Evolutionary conservation across 2,329 filamentous ascomycete genomes (phyloP), one percentile per base, ranked within the genome.

Genomic region (Exophiala aquamarina): DNA sequence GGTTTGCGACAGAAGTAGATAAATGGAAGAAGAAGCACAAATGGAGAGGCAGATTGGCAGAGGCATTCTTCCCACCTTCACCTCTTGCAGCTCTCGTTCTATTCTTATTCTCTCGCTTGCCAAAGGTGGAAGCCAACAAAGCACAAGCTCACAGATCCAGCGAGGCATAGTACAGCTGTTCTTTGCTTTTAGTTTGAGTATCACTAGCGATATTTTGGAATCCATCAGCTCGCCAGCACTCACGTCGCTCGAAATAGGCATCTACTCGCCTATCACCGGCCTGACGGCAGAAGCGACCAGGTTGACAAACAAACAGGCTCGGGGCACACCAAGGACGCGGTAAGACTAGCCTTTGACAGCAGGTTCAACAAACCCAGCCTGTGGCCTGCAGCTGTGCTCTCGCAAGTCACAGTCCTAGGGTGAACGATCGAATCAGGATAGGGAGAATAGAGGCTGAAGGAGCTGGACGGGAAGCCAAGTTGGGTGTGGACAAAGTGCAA

Each of bases 1-100:
- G 54, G 50, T 45, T 53, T 53, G 42, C 17, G 34, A 39, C 34
- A 26, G 32, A 23, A 31, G 33, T 56, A 56, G 50, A 56, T 51
- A 53, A 51, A 56, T 17, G 38, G 23, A 26, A 6, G 6, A 26
- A 26, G 23, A 6, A 26, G 6, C 23, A 26, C 23, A 26, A 26
- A 6, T 26, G 23, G 23, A 11, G 23, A 26, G 23, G n/a, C 31
- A 29, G 36, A 7, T 40, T 11, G 19, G 28, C 19, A 37, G 26
- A 26, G 26, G 11, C 15, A 40, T 39, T 19, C n/a, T 28, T 34
- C 31, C 19, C 7, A 18, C 40, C 33, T 4, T 21, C 23, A 26
- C 23, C 23, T 6, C 23, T 11, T 26, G 23, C 23, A 26, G 23
- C 23, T 6, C 23, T 26, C 23, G 36, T 34, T 18, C 19, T 28